These are phyloP conservation scores for Apiospora phragmitis DNA, from an alignment of 2,329 filamentous ascomycete genomes.

Conservation along the genomic window DNA sequence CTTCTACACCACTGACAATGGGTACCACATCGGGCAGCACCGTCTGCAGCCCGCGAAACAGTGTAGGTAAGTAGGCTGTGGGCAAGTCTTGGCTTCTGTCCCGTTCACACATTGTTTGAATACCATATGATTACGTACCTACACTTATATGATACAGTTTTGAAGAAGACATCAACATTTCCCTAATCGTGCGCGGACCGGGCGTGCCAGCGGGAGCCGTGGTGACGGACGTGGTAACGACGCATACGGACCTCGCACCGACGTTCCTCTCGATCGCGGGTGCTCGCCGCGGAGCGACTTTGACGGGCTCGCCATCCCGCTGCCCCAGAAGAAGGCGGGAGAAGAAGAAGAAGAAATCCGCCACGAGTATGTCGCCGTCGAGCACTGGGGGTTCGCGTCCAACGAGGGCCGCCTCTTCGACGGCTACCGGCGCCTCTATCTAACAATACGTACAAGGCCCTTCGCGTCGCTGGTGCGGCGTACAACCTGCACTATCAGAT, in stretches of 20 bases:
- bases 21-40: conserved; percentile 60
- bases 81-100: not conserved
- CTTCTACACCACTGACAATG: conserved; percentile 60
- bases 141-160: conserved; percentile 34
- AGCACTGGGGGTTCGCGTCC: conserved; percentile 47
- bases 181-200: conserved; percentile 62
- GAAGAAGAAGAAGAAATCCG: not conserved
- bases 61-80: conserved; percentile 29
- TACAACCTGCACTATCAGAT: conserved; percentile 68
- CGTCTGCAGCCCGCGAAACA: conserved; percentile 58
- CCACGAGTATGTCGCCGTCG: conserved; percentile 52
- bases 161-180: conserved; percentile 60
- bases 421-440: not conserved
- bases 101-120: not conserved
- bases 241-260: conserved; percentile 56
- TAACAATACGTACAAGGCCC: conserved; percentile 62
- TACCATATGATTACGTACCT: too few species aligned
- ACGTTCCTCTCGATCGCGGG: conserved; percentile 47
- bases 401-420: conserved; percentile 10
- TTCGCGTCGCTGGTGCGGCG: conserved; percentile 50
- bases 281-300: conserved; percentile 45
- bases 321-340: conserved; percentile 21
- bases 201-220: conserved; percentile 44
- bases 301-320: conserved; percentile 50
- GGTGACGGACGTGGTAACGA: conserved; percentile 47